phyloP scores from a whole-genome alignment of 768 basidiomycete genomes.

The Tricholoma sp. region DNA sequence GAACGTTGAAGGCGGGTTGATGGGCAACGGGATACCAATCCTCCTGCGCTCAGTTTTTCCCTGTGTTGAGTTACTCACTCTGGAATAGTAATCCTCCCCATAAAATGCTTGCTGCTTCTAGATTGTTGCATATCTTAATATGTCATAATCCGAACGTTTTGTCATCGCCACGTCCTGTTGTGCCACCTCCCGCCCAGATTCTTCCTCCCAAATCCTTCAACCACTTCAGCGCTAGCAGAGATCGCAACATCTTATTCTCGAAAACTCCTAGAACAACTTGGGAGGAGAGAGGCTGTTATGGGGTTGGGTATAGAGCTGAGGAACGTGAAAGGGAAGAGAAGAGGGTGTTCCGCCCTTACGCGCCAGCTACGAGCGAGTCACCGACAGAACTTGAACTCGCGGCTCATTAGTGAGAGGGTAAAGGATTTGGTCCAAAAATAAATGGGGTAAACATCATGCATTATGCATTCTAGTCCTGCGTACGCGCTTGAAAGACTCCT shows the following conservation, averaged over 20 bases:
- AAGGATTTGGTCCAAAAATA: too few species aligned
- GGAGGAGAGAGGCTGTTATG: slow-evolving; percentile 12
- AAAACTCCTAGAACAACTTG: slow-evolving; percentile 14
- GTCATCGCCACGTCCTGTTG: slow-evolving; percentile 23
- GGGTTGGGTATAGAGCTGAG: too few species aligned
- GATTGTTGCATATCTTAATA: slow-evolving; percentile 18
- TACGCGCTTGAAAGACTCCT: not conserved
- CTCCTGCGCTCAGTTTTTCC: slow-evolving; percentile 21
- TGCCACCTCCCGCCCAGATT: slow-evolving; percentile 11
- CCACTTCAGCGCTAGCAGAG: slow-evolving; percentile 5
- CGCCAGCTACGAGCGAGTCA: too few species aligned
- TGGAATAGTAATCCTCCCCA: slow-evolving; percentile 15
- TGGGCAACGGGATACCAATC: too few species aligned
- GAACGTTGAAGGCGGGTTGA: too few species aligned
- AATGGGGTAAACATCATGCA: too few species aligned
- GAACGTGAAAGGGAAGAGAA: too few species aligned
- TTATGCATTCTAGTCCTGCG: too few species aligned
- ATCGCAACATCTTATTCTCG: slow-evolving; percentile 6
- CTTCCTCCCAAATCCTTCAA: slow-evolving; percentile 15
- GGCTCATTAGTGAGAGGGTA: too few species aligned
- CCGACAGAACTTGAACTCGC: too few species aligned
- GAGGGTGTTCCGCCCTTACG: too few species aligned
- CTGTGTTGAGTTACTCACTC: slow-evolving; percentile 18
- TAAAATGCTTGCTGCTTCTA: slow-evolving; percentile 20
- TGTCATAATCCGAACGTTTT: slow-evolving; percentile 20